Conservation (phyloP, 495 filamentous ascomycete genomes). For the Penicillium arizonense region DNA sequence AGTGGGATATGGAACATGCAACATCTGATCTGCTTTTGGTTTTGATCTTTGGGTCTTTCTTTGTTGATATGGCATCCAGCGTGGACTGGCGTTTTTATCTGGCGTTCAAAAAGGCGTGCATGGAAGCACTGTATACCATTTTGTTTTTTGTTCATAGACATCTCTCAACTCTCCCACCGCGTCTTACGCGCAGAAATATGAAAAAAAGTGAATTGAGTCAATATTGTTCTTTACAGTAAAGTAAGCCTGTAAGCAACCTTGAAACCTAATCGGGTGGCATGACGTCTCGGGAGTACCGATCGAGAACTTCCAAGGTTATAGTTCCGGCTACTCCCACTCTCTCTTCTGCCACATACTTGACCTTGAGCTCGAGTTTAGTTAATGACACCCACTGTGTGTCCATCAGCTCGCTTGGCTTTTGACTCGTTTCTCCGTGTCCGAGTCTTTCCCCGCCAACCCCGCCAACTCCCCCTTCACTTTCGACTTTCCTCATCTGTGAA, state of each 20-base stretch:
- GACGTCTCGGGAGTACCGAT: slow-evolving; percentile 5
- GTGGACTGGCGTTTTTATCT: slow-evolving; percentile 23
- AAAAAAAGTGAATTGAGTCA: slow-evolving; percentile 27
- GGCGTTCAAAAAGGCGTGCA: slow-evolving; percentile 23
- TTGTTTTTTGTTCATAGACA: slow-evolving; percentile 31
- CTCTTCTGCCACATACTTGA: not conserved
- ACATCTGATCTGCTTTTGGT: slow-evolving; percentile 16
- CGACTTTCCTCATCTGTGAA: slow-evolving; percentile 7
- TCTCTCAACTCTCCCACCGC: slow-evolving; percentile 35
- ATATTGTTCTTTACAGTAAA: not conserved
- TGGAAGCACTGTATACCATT: slow-evolving; percentile 35
- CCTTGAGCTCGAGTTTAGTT: not conserved
- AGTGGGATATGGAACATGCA: slow-evolving; percentile 23
- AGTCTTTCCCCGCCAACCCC: slow-evolving; percentile 15
- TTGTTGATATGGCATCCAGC: slow-evolving; percentile 35
- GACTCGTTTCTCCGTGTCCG: slow-evolving; percentile 22
- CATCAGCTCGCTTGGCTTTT: slow-evolving; percentile 3
- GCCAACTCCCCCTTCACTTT: slow-evolving; percentile 10
- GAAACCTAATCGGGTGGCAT: slow-evolving; percentile 4
- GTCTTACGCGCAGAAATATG: slow-evolving; percentile 18
- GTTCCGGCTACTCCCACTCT: not conserved
- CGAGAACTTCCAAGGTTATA: not conserved
- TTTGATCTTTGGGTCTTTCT: slow-evolving; percentile 16
- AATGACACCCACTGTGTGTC: not conserved
- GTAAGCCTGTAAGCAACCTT: not conserved